Evolutionary conservation across 2,329 filamentous ascomycete species (phyloP), one percentile per base, ranked within the genome.

Genomic region (Elsinoe ampelina): DNA sequence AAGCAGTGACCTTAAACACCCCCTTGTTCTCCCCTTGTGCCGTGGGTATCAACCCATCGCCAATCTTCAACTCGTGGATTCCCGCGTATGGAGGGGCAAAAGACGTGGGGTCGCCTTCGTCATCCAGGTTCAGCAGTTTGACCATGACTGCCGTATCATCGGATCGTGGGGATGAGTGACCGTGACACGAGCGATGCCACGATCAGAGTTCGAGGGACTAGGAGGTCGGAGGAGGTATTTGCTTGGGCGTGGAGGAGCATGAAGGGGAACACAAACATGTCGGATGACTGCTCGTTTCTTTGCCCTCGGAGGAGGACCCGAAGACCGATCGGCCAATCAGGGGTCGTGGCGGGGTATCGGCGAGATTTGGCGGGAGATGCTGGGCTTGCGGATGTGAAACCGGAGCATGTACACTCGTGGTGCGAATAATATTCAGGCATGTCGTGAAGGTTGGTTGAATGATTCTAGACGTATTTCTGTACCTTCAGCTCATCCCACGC

Each of bases 71-170:
- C 8, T 48, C 51, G n/a, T 34, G 42, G 32, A 47, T 20, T 26
- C 15, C 32, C 26, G 43, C 42, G 30, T 55, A 45, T 50, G 43
- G 38, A 50, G 42, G 32, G 26, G 36, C 48, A 52, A 54, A 43
- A n/a, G 20, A 42, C 32, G 38, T 39, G 48, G 52, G 38, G 48
- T 48, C 15, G 54, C 48, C 45, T 47, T 56, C 54, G 54, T 56
- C 54, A 56, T 56, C 41, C 19, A 56, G 38, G 26, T 56, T 32
- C 30, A 56, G 34, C 54, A 56, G 35, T 39, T 56, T 56, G 39
- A 56, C 42, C 54, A 47, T 57, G 22, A 51, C 43, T 19, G 19
- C 20, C 32, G 48, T 36, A 36, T 38, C 48, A 52, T 52, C 48
- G 34, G 35, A 39, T 15, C 35, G 15, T n/a, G 32, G 26, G 13